A percentile compares a stretch with the other conserved stretches of the same genome.
Conservation (phyloP, 345 rosid genomes). For the Arabis alpina region DNA sequence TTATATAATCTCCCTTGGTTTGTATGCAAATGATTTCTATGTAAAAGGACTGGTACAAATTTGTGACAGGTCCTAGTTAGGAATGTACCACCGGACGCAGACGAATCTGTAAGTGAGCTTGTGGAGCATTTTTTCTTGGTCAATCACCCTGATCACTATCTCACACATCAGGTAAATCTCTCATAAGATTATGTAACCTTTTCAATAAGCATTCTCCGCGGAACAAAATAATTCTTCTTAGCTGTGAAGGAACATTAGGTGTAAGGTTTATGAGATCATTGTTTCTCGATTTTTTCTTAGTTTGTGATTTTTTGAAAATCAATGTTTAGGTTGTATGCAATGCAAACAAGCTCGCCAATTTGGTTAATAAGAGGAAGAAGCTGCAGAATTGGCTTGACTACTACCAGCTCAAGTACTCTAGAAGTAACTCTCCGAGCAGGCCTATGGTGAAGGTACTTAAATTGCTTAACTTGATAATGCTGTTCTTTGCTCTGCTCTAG, state of each 20-base stretch:
- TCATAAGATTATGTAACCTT: not conserved
- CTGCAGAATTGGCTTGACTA: conserved; percentile 90
- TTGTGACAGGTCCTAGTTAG: conserved; percentile 67
- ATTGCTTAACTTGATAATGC: conserved; percentile 2
- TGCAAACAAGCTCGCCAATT: conserved; percentile 79
- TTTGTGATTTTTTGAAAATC: not conserved
- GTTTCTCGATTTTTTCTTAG: too few relatives aligned
- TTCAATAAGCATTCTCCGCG: not conserved
- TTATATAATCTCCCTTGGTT: too few relatives aligned
- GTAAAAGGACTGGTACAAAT: too few relatives aligned
- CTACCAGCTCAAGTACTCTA: conserved; percentile 65
- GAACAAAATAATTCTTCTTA: too few relatives aligned
- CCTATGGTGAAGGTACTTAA: conserved; percentile 67
- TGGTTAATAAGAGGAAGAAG: conserved; percentile 71
- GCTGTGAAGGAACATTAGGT: too few relatives aligned
- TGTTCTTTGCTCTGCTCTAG: conserved; percentile 6
- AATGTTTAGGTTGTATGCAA: conserved; percentile 73
- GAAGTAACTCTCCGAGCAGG: conserved; percentile 53
- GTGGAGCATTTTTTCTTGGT: conserved; percentile 88
- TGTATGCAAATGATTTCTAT: too few relatives aligned
- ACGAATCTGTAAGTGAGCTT: conserved; percentile 79
- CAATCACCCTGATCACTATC: conserved; percentile 82
- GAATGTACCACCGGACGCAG: conserved; percentile 79
- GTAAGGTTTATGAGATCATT: too few relatives aligned
- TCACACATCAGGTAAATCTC: conserved; percentile 64